Base-by-base conservation (phyloP, 805 yeast species). In the Candida silvicultrix region DNA sequence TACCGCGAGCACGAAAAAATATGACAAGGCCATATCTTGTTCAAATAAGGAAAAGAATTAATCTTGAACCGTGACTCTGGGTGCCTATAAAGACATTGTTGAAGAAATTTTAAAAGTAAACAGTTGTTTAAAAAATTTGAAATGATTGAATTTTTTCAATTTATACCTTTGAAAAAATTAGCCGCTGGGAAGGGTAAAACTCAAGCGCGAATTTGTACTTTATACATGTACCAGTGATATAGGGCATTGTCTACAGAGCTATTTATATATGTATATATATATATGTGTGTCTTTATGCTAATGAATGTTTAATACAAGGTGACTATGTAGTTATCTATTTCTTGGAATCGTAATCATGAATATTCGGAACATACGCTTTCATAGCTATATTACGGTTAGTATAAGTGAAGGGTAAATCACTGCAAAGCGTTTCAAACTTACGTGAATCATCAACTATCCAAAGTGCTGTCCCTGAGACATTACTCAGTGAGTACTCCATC, bases 1-100 rank as follows among this genome's bases (percentile, higher is more conserved):
- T 71, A 69, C 85, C 94, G 94, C 94, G 90, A 86, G 95, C 95
- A 86, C 95, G 87, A 77, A 76, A 69, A 57, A 48, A 46, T 40
- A 45, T 42, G 43, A 48, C 38, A 32, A 32, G 45, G 25, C 28
- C 44, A 51, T 46, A 41, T 28, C 50, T 55, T 58, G 66, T 56
- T 59, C 60, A 63, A 56, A 62, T 66, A 65, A 56, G 49, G 66
- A 58, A 55, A 51, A 53, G n/a, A n/a, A n/a, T 47, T 44, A 44
- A 55, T 50, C 49, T 51, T 67, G 65, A 61, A 66, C 70, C 74
- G 75, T 71, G 75, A 71, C 75, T 71, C 75, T 71, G 92, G 94
- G 92, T 83, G 90, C 85, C 94, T 83, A 54, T 49, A 53, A 55
- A 58, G 56, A 59, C 63, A 59, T 59, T 59, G 62, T 34, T 55